phyloP scores from a whole-genome alignment of 108 stramenopile species.

The Cyclotella choctawhatcheeana region DNA sequence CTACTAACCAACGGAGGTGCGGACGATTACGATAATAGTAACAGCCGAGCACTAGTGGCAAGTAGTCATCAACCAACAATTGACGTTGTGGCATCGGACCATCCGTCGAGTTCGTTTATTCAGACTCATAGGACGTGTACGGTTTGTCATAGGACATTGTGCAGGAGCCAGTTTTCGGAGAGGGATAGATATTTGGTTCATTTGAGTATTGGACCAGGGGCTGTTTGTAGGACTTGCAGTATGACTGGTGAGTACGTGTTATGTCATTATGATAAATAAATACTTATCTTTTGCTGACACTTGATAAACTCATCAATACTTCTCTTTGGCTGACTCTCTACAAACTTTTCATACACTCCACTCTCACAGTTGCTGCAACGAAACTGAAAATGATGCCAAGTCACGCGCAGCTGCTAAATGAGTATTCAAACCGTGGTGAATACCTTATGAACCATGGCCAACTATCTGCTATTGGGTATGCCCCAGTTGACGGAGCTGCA shows the following conservation, averaged over 20 bases:
- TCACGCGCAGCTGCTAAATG: slow-evolving; percentile 8
- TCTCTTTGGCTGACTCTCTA: background rate
- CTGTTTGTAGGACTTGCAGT: slow-evolving; percentile 47
- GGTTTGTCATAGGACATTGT: slow-evolving; percentile 42
- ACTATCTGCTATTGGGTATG: background rate
- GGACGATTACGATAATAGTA: background rate
- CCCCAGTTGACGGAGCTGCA: background rate
- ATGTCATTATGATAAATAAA: background rate
- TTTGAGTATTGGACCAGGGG: slow-evolving; percentile 24
- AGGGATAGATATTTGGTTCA: slow-evolving; percentile 31
- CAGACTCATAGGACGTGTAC: slow-evolving; percentile 40
- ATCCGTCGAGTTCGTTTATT: slow-evolving; percentile 36
- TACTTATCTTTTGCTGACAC: no score
- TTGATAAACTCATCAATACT: no score
- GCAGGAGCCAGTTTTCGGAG: slow-evolving; percentile 37
- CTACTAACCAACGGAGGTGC: slow-evolving; percentile 2
- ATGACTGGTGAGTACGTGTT: slow-evolving; percentile 33
- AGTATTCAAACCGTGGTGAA: slow-evolving; percentile 11
- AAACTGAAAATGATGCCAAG: slow-evolving; percentile 33
- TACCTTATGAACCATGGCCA: slow-evolving; percentile 2
- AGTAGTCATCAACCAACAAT: background rate
- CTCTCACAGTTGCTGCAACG: slow-evolving; percentile 11
- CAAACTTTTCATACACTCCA: background rate
- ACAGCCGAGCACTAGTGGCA: no score
- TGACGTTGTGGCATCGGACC: slow-evolving; percentile 24